Percentiles rank a stretch among this genome's conserved stretches.
Conservation (phyloP, 2,329 filamentous ascomycete species). For the Epicoccum sorghinum region DNA sequence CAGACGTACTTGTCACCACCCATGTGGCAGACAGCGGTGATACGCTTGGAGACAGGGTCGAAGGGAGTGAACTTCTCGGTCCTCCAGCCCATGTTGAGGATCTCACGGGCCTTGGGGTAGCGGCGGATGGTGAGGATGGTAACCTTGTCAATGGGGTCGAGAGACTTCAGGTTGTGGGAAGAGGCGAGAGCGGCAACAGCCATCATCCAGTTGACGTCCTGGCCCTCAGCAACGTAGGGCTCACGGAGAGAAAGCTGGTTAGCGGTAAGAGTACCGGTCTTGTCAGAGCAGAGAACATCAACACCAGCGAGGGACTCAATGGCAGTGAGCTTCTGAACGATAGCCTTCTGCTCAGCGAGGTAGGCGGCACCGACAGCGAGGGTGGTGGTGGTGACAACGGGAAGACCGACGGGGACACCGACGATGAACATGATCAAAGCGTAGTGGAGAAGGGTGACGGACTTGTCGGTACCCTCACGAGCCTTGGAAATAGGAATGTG, state of each 20-base stretch:
- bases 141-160: conserved; percentile 81
- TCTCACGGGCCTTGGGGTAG: conserved; percentile 78
- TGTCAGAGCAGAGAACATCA: conserved; percentile 80
- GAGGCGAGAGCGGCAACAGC: conserved; percentile 77
- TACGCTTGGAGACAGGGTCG: conserved; percentile 81
- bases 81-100: conserved; percentile 75
- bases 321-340: conserved; percentile 79
- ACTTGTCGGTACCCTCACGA: conserved; percentile 57
- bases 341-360: conserved; percentile 77
- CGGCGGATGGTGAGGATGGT: conserved; percentile 77
- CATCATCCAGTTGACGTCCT: conserved; percentile 86
- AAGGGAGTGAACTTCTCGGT: conserved; percentile 80
- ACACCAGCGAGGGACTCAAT: conserved; percentile 72
- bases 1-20: conserved; percentile 74
- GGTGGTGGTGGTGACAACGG: conserved; percentile 78
- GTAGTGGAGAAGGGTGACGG: conserved; percentile 63
- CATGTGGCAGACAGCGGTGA: conserved; percentile 72
- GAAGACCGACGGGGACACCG: conserved; percentile 78
- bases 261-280: conserved; percentile 78
- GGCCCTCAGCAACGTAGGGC: conserved; percentile 76
- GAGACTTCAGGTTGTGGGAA: conserved; percentile 78
- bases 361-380: conserved; percentile 79
- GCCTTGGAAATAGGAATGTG: conserved; percentile 67
- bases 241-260: conserved; percentile 79
- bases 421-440: conserved; percentile 67